phyloP scores from a whole-genome alignment of 768 basidiomycete genomes.

The Kwoniella sp. region DNA sequence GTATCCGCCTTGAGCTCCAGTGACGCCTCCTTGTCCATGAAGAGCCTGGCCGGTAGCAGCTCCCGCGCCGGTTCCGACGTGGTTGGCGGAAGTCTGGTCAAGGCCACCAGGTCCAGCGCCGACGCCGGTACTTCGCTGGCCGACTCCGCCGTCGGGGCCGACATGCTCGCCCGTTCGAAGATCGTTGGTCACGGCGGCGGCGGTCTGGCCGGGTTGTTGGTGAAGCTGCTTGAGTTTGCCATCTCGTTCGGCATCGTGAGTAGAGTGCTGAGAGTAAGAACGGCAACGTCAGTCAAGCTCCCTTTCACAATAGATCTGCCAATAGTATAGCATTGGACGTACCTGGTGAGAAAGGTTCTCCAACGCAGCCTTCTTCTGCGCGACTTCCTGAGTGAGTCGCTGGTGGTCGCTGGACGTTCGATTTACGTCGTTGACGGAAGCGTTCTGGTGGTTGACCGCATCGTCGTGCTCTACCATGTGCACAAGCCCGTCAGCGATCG shows the following conservation, averaged over 20 bases:
- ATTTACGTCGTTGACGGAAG: conserved; percentile 18
- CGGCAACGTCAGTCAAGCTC: background rate
- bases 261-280: conserved; percentile 5
- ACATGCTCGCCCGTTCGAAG: conserved; percentile 19
- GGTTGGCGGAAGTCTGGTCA: conserved; percentile 14
- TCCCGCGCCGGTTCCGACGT: conserved; percentile 7
- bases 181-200: conserved; percentile 20
- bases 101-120: conserved; percentile 14
- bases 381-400: conserved; percentile 36
- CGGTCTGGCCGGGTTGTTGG: conserved; percentile 12
- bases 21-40: conserved; percentile 3
- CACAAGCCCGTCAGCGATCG: too few species aligned
- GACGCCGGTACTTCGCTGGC: background rate
- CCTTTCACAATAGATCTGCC: too few species aligned
- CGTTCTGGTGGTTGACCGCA: conserved; percentile 24
- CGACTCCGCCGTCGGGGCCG: conserved; percentile 8
- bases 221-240: conserved; percentile 21
- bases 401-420: conserved; percentile 30
- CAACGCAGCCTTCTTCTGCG: conserved; percentile 38
- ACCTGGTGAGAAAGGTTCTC: conserved; percentile 24
- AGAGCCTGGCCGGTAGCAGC: conserved; percentile 10
- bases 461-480: conserved; percentile 23
- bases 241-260: conserved; percentile 19
- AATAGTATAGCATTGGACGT: background rate
- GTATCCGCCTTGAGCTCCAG: conserved; percentile 6